Evolutionary conservation across 768 basidiomycete species (phyloP).

Genomic region (Daedaleopsis nitida): DNA sequence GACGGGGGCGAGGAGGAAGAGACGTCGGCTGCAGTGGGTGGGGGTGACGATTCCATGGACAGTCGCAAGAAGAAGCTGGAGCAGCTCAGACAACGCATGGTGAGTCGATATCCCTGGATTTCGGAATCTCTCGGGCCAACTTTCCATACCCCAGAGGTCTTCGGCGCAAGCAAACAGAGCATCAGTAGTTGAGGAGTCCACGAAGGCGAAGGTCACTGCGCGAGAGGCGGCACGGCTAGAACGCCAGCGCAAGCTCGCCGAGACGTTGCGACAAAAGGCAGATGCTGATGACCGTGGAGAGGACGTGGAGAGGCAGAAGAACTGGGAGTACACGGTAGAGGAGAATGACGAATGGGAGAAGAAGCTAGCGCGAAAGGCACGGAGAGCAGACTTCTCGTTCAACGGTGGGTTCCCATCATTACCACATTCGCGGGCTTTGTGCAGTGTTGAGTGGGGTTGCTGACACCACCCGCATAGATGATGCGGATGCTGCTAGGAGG

Average conservation of each 20-base stretch:
- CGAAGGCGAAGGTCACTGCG: slow-evolving; percentile 72
- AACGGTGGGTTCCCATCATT: slow-evolving; percentile 62
- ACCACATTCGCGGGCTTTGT: slow-evolving; percentile 1
- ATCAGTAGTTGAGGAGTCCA: slow-evolving; percentile 83
- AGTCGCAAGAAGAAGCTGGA: slow-evolving; percentile 80
- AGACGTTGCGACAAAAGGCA: slow-evolving; percentile 78
- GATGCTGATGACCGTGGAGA: slow-evolving; percentile 92
- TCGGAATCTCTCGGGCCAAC: slow-evolving; percentile 47
- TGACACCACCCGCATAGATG: slow-evolving; percentile 53
- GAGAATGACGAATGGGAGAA: slow-evolving; percentile 98
- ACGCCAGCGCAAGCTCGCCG: slow-evolving; percentile 87
- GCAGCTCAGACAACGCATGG: slow-evolving; percentile 77
- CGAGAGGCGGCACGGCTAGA: slow-evolving; percentile 85
- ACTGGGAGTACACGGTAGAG: slow-evolving; percentile 95
- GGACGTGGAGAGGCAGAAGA: slow-evolving; percentile 87
- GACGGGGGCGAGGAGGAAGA: slow-evolving; percentile 21
- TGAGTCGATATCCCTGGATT: slow-evolving; percentile 38
- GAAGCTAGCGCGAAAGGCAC: slow-evolving; percentile 77
- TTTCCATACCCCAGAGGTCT: slow-evolving; percentile 22
- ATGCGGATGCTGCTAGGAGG: slow-evolving; percentile 84
- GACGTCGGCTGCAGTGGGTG: slow-evolving; percentile 4
- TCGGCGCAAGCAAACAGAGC: slow-evolving; percentile 83
- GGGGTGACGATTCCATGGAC: slow-evolving; percentile 42
- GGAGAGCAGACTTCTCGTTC: slow-evolving; percentile 88
- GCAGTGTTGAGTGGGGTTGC: too few species aligned